Evolutionary conservation across 768 basidiomycete genomes (phyloP), one percentile per base, ranked within the genome.

Genomic region (Phaeotremella skinneri): DNA sequence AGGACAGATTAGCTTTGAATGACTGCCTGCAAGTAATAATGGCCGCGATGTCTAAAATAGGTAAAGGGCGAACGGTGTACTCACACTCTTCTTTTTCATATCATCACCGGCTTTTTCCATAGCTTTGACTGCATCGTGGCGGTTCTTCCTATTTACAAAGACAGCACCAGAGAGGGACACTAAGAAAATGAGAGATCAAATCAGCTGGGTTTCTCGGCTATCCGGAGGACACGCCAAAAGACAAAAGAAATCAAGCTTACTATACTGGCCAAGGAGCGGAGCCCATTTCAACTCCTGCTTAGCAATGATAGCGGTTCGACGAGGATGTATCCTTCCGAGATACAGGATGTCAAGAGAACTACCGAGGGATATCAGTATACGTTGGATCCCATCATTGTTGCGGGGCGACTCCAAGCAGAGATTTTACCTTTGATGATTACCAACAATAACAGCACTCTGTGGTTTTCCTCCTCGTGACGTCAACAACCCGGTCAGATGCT

Each of bases 71-170:
- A 29, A 29, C 49, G 9, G 14, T 9, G 16, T 42, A 64, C 75
- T 61, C 49, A 78, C 79, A 5, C 69, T 63, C 37, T 71, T 70
- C 42, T 74, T 67, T 79, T 88, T 89, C 86, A 98, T 90, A 41
- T 82, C 80, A 66, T 87, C 82, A 1, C 87, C 90, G 0, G 91
- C 94, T 16, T 83, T 83, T 52, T 82, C 82, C 53, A 99, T 80
- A 11, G 90, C 90, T 52, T 81, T 81, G 17, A 92, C 79, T 0
- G 96, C 94, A 47, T 78, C 68, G 21, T 81, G 79, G 6, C 82
- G 87, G 77, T 91, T 90, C 49, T 87, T 87, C 54, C 94, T 83
- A 79, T 98, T 86, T 60, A 99, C 81, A 74, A 96, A 98, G 59
- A 99, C 85, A 21, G 93, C 86, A 21, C 92, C 91, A 4, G 89